phyloP scores from a whole-genome alignment of 805 yeast genomes.

The Tetrapisispora pingtungensis region DNA sequence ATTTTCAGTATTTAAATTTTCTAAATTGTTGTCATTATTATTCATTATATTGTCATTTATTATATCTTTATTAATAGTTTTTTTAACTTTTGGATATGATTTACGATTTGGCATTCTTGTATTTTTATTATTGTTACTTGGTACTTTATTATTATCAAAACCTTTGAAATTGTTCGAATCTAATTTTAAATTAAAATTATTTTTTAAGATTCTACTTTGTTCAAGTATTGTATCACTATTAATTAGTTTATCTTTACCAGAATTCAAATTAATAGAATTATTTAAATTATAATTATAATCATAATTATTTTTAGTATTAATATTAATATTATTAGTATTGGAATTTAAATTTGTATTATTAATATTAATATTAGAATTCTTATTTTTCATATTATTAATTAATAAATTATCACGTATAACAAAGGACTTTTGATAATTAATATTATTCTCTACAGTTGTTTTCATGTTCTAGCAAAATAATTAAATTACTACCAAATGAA shows the following conservation, averaged over 20 bases:
- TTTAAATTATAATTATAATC: too few relatives aligned
- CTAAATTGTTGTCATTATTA: neutral
- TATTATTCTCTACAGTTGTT: neutral
- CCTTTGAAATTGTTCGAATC: too few relatives aligned
- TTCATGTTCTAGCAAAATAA: neutral
- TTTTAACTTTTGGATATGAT: neutral
- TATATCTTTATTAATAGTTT: neutral
- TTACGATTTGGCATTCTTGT: neutral
- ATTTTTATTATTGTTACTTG: neutral
- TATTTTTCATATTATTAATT: neutral
- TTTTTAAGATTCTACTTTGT: too few relatives aligned
- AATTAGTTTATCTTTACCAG: too few relatives aligned
- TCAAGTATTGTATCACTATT: neutral
- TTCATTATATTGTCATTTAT: neutral
- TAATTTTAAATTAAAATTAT: neutral
- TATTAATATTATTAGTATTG: neutral
- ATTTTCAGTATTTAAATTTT: neutral
- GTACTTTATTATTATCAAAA: too few relatives aligned
- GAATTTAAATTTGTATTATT: neutral
- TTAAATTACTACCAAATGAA: neutral
- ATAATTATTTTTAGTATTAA: too few relatives aligned
- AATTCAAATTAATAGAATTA: too few relatives aligned
- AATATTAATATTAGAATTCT: neutral
- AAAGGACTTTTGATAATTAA: neutral
- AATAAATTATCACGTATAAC: neutral